Evolutionary conservation across 176 grass and related monocot genomes (phyloP), one percentile per base, ranked within the genome.

Genomic region (Eragrostis nindensis): DNA sequence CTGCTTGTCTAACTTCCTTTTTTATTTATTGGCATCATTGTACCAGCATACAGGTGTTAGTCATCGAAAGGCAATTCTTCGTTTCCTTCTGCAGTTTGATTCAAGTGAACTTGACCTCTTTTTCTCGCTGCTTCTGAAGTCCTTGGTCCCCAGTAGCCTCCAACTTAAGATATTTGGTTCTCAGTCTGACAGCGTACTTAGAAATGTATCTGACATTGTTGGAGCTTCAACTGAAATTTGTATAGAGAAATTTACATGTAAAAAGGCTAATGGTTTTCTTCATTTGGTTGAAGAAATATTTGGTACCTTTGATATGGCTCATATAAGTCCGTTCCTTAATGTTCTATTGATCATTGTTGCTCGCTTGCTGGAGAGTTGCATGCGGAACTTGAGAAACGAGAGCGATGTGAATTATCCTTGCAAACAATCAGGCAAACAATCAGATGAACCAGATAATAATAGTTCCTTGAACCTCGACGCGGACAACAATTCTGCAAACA

Each of bases 201-300:
- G 29, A 81, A 92, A 77, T 74, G 71, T 83, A 70, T 76, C 76
- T 77, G 71, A 84, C 67, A 57, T 92, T 86, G 18, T 80, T 71
- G 87, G 73, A 84, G 56, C 65, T 85, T 87, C 90, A 70, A 76
- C 36, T 48, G 81, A 70, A 56, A 91, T 94, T 67, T 76, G 65
- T 67, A 22, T 85, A 75, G 83, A 92, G 71, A 89, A 81, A 13
- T 63, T 92, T 45, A 83, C 90, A 45, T 94, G 84, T 90, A 98
- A 98, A 87, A 90, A 84, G 66, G 85, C 70, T 81, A 89, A 87
- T 79, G 95, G 95, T 55, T 94, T 98, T 77, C 65, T 98, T 65
- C 95, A 94, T 91, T 80, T 98, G 70, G 61, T 98, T 54, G 90
- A 98, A 72, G 90, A 94, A 74, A 86, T 98, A 29, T 79, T 98